These are phyloP conservation scores for Solanum sejunctum DNA, from an alignment of 257 asterid genomes.

Conservation along the genomic window DNA sequence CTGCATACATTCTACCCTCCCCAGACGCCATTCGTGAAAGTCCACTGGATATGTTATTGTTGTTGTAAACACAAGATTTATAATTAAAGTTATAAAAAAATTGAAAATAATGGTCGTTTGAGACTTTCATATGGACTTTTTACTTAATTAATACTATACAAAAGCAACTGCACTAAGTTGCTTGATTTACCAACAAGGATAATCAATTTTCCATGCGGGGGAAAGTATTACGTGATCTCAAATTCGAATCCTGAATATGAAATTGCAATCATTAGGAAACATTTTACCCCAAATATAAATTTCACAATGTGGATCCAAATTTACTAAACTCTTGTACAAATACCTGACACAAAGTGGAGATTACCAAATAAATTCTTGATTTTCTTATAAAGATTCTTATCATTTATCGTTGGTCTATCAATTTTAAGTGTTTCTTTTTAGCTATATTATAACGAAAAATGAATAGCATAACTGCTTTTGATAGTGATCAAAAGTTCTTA, in stretches of 20 bases:
- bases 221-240: background rate
- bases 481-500: background rate
- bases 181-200: background rate
- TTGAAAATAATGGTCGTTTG: background rate
- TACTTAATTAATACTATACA: background rate
- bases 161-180: background rate
- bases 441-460: background rate
- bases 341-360: background rate
- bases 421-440: background rate
- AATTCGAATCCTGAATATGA: accelerated
- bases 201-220: background rate
- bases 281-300: background rate
- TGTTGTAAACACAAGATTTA: background rate
- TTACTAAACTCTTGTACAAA: accelerated
- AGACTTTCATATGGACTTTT: background rate
- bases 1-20: no score
- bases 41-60: no score
- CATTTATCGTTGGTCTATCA: background rate
- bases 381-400: background rate
- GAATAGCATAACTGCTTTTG: background rate
- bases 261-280: no score
- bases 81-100: background rate
- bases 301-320: background rate
- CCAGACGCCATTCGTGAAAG: no score
- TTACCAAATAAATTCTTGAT: background rate